Conservation (phyloP, 1,284 basidiomycete genomes). For the Trichosporon sp. region DNA sequence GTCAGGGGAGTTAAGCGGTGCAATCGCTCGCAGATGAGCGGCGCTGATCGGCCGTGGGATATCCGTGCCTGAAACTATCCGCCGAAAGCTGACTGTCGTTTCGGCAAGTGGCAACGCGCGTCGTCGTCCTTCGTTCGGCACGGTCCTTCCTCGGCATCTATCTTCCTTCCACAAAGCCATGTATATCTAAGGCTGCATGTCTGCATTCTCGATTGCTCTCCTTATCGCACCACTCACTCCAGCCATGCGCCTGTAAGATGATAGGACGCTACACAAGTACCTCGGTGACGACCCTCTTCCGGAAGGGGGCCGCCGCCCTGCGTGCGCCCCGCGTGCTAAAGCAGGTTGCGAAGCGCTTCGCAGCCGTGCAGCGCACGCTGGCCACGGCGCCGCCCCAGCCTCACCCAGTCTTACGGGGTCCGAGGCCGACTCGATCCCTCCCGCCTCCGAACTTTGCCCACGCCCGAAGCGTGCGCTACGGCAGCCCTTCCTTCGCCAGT, state of each 20-base stretch:
- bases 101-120: constrained; percentile 3
- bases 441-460: constrained; percentile 1
- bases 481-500: background rate
- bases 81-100: background rate
- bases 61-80: background rate
- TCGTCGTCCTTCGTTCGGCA: background rate
- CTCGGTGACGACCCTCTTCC: background rate
- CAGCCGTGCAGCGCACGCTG: background rate
- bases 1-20: background rate
- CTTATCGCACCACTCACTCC: background rate
- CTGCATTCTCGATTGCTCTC: background rate
- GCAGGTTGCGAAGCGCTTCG: background rate
- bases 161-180: background rate
- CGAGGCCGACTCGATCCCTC: background rate
- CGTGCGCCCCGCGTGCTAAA: background rate
- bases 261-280: constrained; percentile 1
- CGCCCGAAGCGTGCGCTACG: background rate
- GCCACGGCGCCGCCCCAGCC: background rate
- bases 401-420: background rate
- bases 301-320: constrained; percentile 1
- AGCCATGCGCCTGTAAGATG: background rate
- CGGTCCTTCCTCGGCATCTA: background rate
- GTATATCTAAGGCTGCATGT: background rate
- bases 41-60: background rate
- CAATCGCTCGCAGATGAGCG: background rate